Conservation (phyloP, 257 asterid genomes). For the Solanum virginianum region DNA sequence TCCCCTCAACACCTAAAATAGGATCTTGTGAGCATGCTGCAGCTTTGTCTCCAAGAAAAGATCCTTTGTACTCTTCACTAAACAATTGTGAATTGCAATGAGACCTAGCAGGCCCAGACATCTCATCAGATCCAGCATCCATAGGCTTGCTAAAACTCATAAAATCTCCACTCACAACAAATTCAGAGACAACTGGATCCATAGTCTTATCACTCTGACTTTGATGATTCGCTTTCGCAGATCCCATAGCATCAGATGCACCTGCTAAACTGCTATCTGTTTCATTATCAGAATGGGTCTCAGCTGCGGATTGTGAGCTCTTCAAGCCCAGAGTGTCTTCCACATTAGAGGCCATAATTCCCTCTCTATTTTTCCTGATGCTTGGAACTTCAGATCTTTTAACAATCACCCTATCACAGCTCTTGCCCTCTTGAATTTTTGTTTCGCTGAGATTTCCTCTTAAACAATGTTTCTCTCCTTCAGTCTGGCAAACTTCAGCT, state of each 20-base stretch:
- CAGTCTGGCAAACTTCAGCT: conserved; percentile 17
- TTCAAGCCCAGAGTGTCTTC: conserved; percentile 15
- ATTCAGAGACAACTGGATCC: conserved; percentile 21
- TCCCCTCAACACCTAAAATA: conserved; percentile 35
- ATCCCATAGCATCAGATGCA: conserved; percentile 14
- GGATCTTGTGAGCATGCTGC: conserved; percentile 22
- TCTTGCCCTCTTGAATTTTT: conserved; percentile 8
- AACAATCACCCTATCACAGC: conserved; percentile 6
- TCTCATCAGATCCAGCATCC: conserved; percentile 24
- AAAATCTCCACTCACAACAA: conserved; percentile 22
- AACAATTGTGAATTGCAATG: conserved; percentile 17
- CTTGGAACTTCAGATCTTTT: conserved; percentile 19
- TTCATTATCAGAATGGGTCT: conserved; percentile 13
- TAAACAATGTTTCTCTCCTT: conserved; percentile 11
- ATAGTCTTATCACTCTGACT: neutral
- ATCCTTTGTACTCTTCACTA: conserved; percentile 15
- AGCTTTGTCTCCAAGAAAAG: conserved; percentile 16
- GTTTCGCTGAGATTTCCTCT: conserved; percentile 10
- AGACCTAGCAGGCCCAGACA: conserved; percentile 17
- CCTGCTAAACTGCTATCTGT: conserved; percentile 13
- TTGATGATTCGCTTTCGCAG: conserved; percentile 11
- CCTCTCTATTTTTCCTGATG: conserved; percentile 21
- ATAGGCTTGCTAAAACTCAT: conserved; percentile 27
- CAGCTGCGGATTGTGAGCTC: conserved; percentile 14
- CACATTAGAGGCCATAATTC: conserved; percentile 5